Base-by-base conservation (phyloP, 306 rosid genomes). In the Canavalia ensiformis region DNA sequence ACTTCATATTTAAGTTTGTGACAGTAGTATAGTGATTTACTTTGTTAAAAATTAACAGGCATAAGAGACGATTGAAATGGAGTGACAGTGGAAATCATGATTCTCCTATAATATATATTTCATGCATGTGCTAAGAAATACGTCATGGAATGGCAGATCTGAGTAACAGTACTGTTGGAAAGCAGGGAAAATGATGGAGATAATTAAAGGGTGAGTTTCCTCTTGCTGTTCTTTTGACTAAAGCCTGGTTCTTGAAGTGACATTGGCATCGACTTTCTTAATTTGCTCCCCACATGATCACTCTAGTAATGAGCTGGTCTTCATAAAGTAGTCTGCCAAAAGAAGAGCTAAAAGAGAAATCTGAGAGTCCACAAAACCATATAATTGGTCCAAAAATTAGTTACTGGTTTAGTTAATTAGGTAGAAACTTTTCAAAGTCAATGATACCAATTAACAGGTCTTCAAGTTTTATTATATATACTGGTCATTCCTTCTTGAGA, bases 351-450 rank as follows among this genome's bases (percentile, higher is more conserved):
- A 81, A 77, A 59, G 73, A 41, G 68, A 75, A 67, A 52, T 52
- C 56, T 81, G 83, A 68, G 72, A 44, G 78, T 37, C 78, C 74
- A 62, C 76, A 84, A 72, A 82, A 75, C 79, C 80, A 89, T 80
- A 83, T 80, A 83, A 70, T 86, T 85, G 72, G 73, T 69, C 83
- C 89, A 85, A 76, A 74, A 60, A 85, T 79, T 75, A 75, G 64
- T 51, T 63, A 37, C 35, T 44, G 56, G 77, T 50, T 33, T 52
- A 62, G 59, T 76, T 79, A 76, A 64, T 87, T 84, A 82, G 86
- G 87, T 71, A 28, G 68, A 58, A 84, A 68, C 84, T 64, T 47
- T 33, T 63, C 81, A 55, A 84, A 86, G 82, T 79, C 91, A 84
- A 88, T 81, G 82, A 65, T 47, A 83, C 82, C 73, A 57, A 9